phyloP scores from a whole-genome alignment of 179 eudicot species.

The Spinacia oleracea region DNA sequence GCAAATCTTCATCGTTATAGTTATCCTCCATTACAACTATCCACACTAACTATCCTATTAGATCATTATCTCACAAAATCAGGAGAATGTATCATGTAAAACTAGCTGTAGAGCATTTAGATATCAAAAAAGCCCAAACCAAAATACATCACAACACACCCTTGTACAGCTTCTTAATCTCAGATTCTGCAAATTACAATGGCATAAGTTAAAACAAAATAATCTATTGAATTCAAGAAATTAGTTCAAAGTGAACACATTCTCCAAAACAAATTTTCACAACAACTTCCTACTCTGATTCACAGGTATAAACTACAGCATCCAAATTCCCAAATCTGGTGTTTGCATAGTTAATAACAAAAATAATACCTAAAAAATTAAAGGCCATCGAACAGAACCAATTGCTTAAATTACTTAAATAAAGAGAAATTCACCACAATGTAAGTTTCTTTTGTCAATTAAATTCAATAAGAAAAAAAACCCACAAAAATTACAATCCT shows the following conservation, averaged over 20 bases:
- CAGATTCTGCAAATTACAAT: conserved; percentile 22
- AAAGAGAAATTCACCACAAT: neutral
- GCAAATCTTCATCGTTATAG: conserved; percentile 37
- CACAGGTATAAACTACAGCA: neutral
- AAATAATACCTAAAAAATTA: neutral
- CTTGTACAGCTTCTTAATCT: conserved; percentile 16
- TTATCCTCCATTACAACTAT: conserved; percentile 35
- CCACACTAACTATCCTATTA: conserved; percentile 3
- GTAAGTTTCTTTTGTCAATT: neutral
- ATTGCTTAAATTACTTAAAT: neutral
- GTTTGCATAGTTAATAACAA: neutral
- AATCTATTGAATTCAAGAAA: neutral
- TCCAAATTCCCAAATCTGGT: neutral
- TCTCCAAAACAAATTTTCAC: neutral
- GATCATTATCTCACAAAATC: conserved; percentile 2
- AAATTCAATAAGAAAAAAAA: conserved; percentile 1
- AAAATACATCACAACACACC: conserved; percentile 11
- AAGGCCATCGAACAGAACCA: neutral
- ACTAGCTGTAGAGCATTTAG: neutral
- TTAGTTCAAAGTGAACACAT: too few species aligned
- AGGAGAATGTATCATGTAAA: neutral
- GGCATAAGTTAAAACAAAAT: neutral
- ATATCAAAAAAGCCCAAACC: neutral
- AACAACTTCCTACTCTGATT: neutral
- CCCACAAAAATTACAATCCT: neutral